Base-by-base conservation (phyloP, 441 rosid species). In the Pelargonium myrrhifolium region DNA sequence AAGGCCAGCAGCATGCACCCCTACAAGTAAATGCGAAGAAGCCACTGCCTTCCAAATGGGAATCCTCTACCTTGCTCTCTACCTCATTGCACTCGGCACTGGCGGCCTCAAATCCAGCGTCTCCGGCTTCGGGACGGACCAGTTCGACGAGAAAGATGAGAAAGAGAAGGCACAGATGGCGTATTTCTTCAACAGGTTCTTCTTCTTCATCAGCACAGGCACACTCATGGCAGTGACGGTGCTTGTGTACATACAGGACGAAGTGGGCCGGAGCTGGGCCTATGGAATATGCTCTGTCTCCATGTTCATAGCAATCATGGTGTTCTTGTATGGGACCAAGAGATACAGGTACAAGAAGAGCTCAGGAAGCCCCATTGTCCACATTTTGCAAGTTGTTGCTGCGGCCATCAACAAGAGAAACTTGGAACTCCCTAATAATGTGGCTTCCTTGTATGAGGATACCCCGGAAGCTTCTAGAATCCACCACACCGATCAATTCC, bases 21-120 rank as follows among this genome's bases (percentile, higher is more conserved):
- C 66, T 0, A 55, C 71, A 2, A 66, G 73, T 26, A 55, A 71
- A 31, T 93, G 98, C 72, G 37, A 66, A 53, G 87, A 76, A 18
- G 90, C 98, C 1, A 80, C 15, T 1, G 75, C 83, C 51, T 76
- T 85, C 68, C 97, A 93, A 66, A 82, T 88, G 96, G 90, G 89
- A 45, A 69, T 87, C 71, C 81, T 93, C 9, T 85, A 88, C 72
- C 21, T 88, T 28, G 77, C 96, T 5, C 76, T 93, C 53, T 90
- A 88, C 76, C 75, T 90, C 37, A 83, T 90, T 66, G 98, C 97
- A 31, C 72, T 93, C 3, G 97, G 97, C 49, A 93, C 98, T 5
- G 98, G 97, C 49, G 98, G 97, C 56, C 83, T 93, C 2, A 93
- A 93, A 79, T 93, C 98, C 15, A 93, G 96, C 62, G 86, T 93